These are phyloP conservation scores for Microcyclosporella mali DNA, from an alignment of 2,329 filamentous ascomycete genomes.

Conservation along the genomic window DNA sequence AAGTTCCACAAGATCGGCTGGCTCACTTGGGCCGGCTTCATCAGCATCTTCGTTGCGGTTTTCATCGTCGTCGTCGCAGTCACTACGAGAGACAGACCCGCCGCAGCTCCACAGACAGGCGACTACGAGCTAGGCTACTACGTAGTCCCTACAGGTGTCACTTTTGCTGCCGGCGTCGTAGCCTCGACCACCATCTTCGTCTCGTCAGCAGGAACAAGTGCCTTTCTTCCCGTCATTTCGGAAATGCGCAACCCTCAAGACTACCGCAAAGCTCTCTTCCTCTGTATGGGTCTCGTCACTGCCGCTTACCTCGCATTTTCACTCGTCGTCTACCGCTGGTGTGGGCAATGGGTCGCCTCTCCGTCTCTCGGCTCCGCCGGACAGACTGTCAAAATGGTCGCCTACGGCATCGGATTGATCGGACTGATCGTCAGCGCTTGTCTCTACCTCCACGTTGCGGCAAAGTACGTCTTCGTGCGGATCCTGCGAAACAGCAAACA, in stretches of 20 bases:
- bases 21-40: slow-evolving; percentile 57
- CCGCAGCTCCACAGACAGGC: slow-evolving; percentile 54
- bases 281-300: slow-evolving; percentile 54
- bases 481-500: slow-evolving; percentile 47
- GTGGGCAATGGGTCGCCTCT: slow-evolving; percentile 56
- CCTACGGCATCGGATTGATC: slow-evolving; percentile 54
- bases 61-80: slow-evolving; percentile 46
- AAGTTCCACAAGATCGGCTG: slow-evolving; percentile 56
- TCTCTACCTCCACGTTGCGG: slow-evolving; percentile 45
- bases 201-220: slow-evolving; percentile 51
- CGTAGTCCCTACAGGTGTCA: slow-evolving; percentile 47
- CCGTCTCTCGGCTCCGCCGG: slow-evolving; percentile 58
- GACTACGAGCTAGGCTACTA: slow-evolving; percentile 55
- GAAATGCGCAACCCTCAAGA: slow-evolving; percentile 58
- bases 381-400: slow-evolving; percentile 53
- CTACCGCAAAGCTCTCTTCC: slow-evolving; percentile 55
- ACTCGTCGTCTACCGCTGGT: slow-evolving; percentile 56
- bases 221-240: slow-evolving; percentile 59
- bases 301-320: slow-evolving; percentile 54
- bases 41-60: slow-evolving; percentile 50
- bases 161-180: slow-evolving; percentile 54
- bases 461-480: slow-evolving; percentile 53
- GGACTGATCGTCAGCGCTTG: slow-evolving; percentile 48
- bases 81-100: slow-evolving; percentile 52
- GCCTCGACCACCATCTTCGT: slow-evolving; percentile 56